Base-by-base conservation (phyloP, 2,329 filamentous ascomycete genomes). In the Ceratocystiopsis brevicomis region DNA sequence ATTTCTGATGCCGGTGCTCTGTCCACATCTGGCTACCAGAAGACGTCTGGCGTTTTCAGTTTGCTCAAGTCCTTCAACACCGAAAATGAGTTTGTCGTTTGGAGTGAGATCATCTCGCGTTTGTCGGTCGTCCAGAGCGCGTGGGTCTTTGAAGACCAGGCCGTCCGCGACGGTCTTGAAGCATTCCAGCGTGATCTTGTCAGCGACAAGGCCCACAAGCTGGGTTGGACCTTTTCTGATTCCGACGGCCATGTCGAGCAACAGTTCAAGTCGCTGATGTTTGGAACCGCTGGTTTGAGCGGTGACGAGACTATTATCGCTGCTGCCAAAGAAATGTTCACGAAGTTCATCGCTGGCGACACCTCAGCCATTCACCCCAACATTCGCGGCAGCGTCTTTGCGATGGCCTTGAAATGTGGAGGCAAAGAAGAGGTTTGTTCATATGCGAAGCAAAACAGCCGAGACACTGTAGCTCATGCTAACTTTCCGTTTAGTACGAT, bases 231-330 rank as follows among this genome's bases (percentile, higher is more conserved):
- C 14, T 94, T 96, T 61, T 79, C 75, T 25, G 81, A 87, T 21
- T 71, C 70, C 4, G 88, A 96, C 53, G 84, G 81, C 41, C 87
- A 95, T 57, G 78, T 95, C 51, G 71, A 87, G 58, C 86, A 94
- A 60, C 87, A 95, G 58, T 92, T 94, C 71, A 96, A 96, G 68
- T 78, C 77, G 14, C 73, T 95, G 57, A 72, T 95, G 58, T 96
- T 96, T 57, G 81, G 82, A 48, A 75, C 71, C 51, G 85, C 88
- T 41, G 88, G 87, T 45, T 66, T 84, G 51, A 72, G 78, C 39
- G 86, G 85, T 33, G 88, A 96, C 54, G 66, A 86, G 53, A 67
- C 71, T 51, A 74, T 94, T 48, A 74, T 88, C 55, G 69, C 76
- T 41, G 84, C 85, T 9, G 81, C 86, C 9, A 81, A 86, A 61